Base-by-base conservation (phyloP, 2,329 filamentous ascomycete species). In the Sphaerostilbella broomeana region DNA sequence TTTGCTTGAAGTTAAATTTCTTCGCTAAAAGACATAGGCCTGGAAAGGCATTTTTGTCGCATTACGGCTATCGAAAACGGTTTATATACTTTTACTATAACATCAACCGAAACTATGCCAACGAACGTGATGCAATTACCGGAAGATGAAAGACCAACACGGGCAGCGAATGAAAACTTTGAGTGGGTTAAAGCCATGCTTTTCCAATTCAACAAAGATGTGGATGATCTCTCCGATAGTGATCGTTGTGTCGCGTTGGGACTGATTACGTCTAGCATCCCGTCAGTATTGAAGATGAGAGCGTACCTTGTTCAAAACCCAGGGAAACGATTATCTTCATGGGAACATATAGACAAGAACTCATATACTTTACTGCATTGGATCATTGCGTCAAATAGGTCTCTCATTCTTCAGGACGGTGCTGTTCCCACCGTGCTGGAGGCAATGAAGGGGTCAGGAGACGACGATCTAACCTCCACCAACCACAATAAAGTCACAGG, bases 331-430 rank as follows among this genome's bases (percentile, higher is more conserved):
- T 57, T 84, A 17, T 55, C 60, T 4, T 64, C 59, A 27, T 65
- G 64, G 47, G 67, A 75, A 16, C 63, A 70, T 13, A 69, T 95
- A 8, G 75, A 81, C 1, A 73, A 77, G 2, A 73, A 84, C 6
- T 75, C 81, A 1, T 61, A 86, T 3, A 75, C 78, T 15, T 60
- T 94, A 0, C 64, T 95, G 15, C 75, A 85, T 36, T 95, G 89
- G 89, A 85, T 95, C 45, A 77, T 95, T 42, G 85, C 88, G 1
- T 94, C 88, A 0, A 95, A 95, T 52, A 73, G 86, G 31, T 90
- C 89, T 1, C 89, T 82, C 50, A 92, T 95, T 44, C 70, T 90
- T 31, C 80, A 90, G 49, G 80, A 92, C 12, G 40, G 35, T 10
- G 35, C 30, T 6, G 77, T 81, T 8, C 38, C 47, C 29, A 61